Base-by-base conservation (phyloP, 306 rosid genomes). In the Trifolium repens region DNA sequence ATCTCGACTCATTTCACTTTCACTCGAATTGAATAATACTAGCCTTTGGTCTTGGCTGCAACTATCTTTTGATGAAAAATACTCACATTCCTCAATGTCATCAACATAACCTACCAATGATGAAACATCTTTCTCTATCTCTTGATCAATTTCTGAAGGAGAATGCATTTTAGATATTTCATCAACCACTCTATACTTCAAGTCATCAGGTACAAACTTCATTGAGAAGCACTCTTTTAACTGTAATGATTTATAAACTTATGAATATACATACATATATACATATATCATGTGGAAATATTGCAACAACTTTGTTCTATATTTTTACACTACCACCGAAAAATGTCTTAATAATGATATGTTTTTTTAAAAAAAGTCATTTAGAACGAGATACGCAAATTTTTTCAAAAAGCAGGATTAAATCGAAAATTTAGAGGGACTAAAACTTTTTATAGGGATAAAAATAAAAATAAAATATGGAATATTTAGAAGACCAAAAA, bases 61-160 rank as follows among this genome's bases (percentile, higher is more conserved):
- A 59, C 40, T 39, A 60, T 30, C 67, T 60, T 60, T 60, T 32
- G 67, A 60, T 32, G 67, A 60, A 60, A 60, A 60, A 60, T 60
- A 30, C 11, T 60, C 40, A 13, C 66, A 60, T 60, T 30, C 42
- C 0, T 30, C 66, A 13, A 60, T 60, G 10, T 60, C 66, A 2
- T 58, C 64, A 11, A 26, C 16, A 24, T 27, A 10, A 26, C 26
- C 16, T 12, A 53, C 27, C 26, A 54, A 54, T 17, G 13, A 1
- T 22, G 62, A 22, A 19, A 22, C 32, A 22, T 22, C 32, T 9
- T 30, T 22, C 9, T 55, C 34, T 19, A 55, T 26, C 32, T 55
- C 63, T 57, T 24, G 35, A 57, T 57, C 63, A 57, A 57, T 9
- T 24, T 57, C 10, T 32, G 67, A 30, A 30, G 22, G 9, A 60